Base-by-base conservation (phyloP, 306 rosid genomes). In the Glycine soja region DNA sequence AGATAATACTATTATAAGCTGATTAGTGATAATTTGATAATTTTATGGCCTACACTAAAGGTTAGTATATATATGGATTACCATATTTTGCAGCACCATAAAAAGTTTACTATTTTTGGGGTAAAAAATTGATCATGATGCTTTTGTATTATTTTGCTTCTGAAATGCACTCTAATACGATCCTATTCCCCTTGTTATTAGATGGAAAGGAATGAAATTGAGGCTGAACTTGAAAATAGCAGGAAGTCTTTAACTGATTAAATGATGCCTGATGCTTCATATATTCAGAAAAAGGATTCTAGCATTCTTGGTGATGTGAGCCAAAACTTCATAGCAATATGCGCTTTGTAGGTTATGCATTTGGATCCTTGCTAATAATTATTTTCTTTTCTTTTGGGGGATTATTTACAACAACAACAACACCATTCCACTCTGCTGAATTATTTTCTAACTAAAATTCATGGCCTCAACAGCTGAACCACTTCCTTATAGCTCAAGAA, bases 141-240 rank as follows among this genome's bases (percentile, higher is more conserved):
- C 36, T 43, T 61, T 81, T 50, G 3, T 48, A 36, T n/a, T 40
- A 34, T 70, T 63, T 40, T 32, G 38, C 54, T 50, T 61, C 53
- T 8, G 15, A 69, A 40, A 64, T 64, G 57, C 46, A 56, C 52
- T 84, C 67, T 34, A 52, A 78, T 70, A 12, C 51, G 10, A 30
- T 16, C n/a, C n/a, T n/a, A n/a, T n/a, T n/a, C n/a, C n/a, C n/a
- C n/a, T n/a, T n/a, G n/a, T n/a, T n/a, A n/a, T 87, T 61, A 90
- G 98, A 80, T 82, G 87, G 97, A 86, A 75, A 90, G 89, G 80
- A 87, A 83, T 79, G 92, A 91, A 80, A 88, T 90, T 57, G 87
- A 90, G 89, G 84, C 85, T 56, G 83, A 92, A 57, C 70, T 90
- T 59, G 89, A 89, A 80, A 80, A 62, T 47, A 68, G 84, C 91